Conservation (phyloP, 371 early-diverging fungal genomes). For the Basidiobolus meristosporus region DNA sequence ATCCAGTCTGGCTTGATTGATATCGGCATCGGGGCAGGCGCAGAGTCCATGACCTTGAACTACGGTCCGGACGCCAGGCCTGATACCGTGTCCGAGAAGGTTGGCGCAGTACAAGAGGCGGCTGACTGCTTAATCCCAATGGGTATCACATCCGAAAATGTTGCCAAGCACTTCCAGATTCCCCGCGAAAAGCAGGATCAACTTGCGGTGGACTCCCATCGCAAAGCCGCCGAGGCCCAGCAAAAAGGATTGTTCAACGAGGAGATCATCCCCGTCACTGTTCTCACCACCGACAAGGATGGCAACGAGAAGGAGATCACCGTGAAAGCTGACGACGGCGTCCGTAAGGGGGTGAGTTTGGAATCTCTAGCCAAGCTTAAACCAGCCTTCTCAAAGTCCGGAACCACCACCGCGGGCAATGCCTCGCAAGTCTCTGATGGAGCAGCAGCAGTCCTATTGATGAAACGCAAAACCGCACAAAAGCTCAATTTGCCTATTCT, state of each 20-base stretch:
- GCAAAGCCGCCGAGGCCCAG: constrained; percentile 70
- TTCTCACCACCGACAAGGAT: constrained; percentile 38
- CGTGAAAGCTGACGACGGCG: constrained; percentile 79
- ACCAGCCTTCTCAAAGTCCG: constrained; percentile 78
- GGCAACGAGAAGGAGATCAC: constrained; percentile 40
- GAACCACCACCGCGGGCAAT: constrained; percentile 91
- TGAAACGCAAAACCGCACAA: constrained; percentile 82
- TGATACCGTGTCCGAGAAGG: constrained; percentile 47
- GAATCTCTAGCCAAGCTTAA: constrained; percentile 69
- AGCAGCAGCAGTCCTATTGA: constrained; percentile 91
- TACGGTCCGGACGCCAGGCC: constrained; percentile 65
- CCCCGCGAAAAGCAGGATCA: constrained; percentile 76
- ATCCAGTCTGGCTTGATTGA: constrained; percentile 86
- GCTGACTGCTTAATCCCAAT: constrained; percentile 75
- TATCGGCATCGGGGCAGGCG: constrained; percentile 93
- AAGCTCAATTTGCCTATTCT: constrained; percentile 70
- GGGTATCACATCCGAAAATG: constrained; percentile 93
- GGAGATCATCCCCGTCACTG: constrained; percentile 83
- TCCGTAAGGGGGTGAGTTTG: constrained; percentile 62
- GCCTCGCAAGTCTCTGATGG: constrained; percentile 98
- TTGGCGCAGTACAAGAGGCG: constrained; percentile 40
- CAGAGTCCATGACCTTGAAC: constrained; percentile 92
- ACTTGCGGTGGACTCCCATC: constrained; percentile 67
- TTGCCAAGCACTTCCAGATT: constrained; percentile 68
- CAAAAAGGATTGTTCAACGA: constrained; percentile 76